phyloP scores from a whole-genome alignment of 164 flowering plant genomes.

The Macadamia integrifolia region DNA sequence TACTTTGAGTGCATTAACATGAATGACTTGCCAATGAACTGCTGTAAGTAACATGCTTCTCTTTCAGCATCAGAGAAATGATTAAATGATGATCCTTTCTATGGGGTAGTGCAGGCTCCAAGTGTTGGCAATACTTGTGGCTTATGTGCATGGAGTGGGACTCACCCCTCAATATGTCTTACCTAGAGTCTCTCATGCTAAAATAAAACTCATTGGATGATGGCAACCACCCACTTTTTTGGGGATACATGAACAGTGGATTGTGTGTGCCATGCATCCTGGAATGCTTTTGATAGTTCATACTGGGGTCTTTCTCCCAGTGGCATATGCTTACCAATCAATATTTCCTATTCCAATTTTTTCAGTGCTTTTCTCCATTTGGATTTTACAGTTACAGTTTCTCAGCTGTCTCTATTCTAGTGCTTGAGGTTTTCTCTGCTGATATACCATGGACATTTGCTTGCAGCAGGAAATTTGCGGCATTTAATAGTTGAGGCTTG shows the following conservation, averaged over 20 bases:
- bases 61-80: background rate
- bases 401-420: background rate
- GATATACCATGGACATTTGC: background rate
- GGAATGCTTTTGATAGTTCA: no score
- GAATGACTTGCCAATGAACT: slow-evolving; percentile 68
- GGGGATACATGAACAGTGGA: no score
- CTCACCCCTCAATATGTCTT: background rate
- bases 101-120: background rate
- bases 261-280: no score
- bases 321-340: background rate
- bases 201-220: background rate
- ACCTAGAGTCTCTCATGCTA: background rate
- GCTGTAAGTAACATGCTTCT: slow-evolving; percentile 50
- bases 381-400: background rate
- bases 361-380: background rate
- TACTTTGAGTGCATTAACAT: slow-evolving; percentile 70
- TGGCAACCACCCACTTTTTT: background rate
- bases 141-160: background rate
- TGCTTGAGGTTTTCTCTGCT: background rate
- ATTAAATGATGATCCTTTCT: background rate
- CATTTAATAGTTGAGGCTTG: slow-evolving; percentile 98
- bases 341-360: background rate
- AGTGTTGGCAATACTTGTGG: background rate
- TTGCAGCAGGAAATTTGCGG: slow-evolving; percentile 92
- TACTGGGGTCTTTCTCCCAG: no score